Conservation (phyloP, 2,329 filamentous ascomycete genomes). For the Nemania bipapillata region DNA sequence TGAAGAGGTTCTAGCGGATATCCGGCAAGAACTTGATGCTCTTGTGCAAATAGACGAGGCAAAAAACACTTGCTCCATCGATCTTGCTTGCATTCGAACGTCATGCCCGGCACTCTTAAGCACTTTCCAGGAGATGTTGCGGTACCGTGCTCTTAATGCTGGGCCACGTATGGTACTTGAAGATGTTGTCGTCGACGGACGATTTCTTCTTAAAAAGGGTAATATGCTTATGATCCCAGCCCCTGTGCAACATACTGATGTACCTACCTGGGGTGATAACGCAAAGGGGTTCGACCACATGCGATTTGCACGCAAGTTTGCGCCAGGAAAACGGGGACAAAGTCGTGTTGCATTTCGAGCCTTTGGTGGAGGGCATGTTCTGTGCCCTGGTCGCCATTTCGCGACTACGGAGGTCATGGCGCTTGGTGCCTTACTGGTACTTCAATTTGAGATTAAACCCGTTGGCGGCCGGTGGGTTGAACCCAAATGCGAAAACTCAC, state of each 20-base stretch:
- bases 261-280: conserved; percentile 28
- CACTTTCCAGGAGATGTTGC: conserved; percentile 35
- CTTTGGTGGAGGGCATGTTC: conserved; percentile 20
- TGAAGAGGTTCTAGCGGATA: conserved; percentile 43
- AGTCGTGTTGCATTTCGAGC: conserved; percentile 16
- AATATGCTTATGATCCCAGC: conserved; percentile 35
- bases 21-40: conserved; percentile 16
- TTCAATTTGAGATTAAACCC: conserved; percentile 9
- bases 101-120: conserved; percentile 33
- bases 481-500: neutral
- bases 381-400: conserved; percentile 26
- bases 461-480: neutral
- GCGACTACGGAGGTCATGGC: conserved; percentile 18
- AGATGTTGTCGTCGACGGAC: conserved; percentile 34
- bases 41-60: conserved; percentile 12
- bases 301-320: conserved; percentile 27
- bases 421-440: neutral
- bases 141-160: neutral
- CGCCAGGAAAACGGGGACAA: neutral
- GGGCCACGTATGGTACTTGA: conserved; percentile 24
- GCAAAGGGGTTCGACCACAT: conserved; percentile 18
- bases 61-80: conserved; percentile 22
- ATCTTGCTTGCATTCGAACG: conserved; percentile 26
- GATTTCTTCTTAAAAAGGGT: conserved; percentile 42
- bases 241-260: conserved; percentile 30